Evolutionary conservation across 2,329 filamentous ascomycete species (phyloP).

Genomic region (Stachybotrys chlorohalonatus): DNA sequence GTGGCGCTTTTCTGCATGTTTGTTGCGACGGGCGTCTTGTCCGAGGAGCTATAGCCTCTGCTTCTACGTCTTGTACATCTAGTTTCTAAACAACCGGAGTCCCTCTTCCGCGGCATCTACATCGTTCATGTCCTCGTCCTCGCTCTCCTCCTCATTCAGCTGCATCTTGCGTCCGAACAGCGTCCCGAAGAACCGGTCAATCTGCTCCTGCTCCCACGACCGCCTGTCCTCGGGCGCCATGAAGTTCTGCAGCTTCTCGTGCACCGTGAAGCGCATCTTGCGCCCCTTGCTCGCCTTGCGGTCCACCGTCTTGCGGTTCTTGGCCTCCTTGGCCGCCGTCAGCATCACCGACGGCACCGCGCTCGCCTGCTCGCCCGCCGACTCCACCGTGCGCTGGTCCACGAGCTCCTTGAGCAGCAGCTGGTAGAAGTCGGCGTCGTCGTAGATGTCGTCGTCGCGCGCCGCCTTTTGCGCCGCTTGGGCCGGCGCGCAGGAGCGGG

Average conservation of each 20-base stretch:
- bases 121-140: slow-evolving; percentile 41
- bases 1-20: slow-evolving; percentile 26
- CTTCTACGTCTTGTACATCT: slow-evolving; percentile 6
- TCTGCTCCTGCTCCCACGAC: slow-evolving; percentile 70
- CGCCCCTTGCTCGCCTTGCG: slow-evolving; percentile 91
- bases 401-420: slow-evolving; percentile 86
- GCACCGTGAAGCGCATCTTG: slow-evolving; percentile 88
- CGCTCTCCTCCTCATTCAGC: slow-evolving; percentile 49
- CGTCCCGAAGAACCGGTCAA: slow-evolving; percentile 68
- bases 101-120: slow-evolving; percentile 45
- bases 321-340: slow-evolving; percentile 65
- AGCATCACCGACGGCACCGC: slow-evolving; percentile 49
- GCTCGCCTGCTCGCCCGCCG: slow-evolving; percentile 36
- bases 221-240: slow-evolving; percentile 86
- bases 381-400: slow-evolving; percentile 72
- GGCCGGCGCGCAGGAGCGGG: slow-evolving; percentile 67
- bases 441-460: slow-evolving; percentile 63
- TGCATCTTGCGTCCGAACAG: slow-evolving; percentile 63
- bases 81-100: slow-evolving; percentile 42
- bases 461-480: slow-evolving; percentile 51
- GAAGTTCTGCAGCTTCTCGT: slow-evolving; percentile 96
- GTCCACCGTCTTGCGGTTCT: slow-evolving; percentile 76
- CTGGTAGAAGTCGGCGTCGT: slow-evolving; percentile 94
- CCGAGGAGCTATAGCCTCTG: slow-evolving; percentile 4
- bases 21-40: slow-evolving; percentile 9